Evolutionary conservation across 192 early-diverging fungal species (phyloP).

Genomic region (Backusella macrospora): DNA sequence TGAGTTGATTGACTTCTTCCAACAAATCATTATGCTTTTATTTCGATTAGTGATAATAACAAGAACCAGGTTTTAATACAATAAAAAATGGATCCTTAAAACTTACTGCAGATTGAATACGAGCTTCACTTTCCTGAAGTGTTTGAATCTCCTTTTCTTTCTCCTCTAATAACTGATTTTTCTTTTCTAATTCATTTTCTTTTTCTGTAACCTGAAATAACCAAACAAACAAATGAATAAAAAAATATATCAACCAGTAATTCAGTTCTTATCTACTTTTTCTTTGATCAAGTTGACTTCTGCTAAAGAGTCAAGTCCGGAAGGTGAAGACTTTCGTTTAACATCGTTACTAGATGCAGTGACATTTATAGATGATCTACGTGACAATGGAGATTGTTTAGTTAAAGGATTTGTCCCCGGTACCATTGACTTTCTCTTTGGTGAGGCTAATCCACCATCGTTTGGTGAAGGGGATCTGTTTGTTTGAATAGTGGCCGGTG

Average conservation of each 20-base stretch:
- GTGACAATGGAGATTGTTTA: conserved; percentile 7
- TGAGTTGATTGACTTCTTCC: not conserved
- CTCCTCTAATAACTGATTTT: not conserved
- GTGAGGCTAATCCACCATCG: not conserved
- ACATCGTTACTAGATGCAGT: not conserved
- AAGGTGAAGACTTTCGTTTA: conserved; percentile 11
- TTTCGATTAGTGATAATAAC: not conserved
- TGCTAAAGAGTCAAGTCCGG: conserved; percentile 6
- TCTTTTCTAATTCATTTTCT: not conserved
- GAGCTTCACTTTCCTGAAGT: conserved; percentile 5
- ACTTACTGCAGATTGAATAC: not conserved
- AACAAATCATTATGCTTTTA: not conserved
- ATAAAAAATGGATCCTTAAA: not conserved
- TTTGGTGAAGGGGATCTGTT: not conserved
- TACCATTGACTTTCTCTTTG: conserved; percentile 17
- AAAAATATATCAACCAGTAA: too few relatives aligned
- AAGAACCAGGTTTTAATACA: not conserved
- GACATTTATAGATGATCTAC: conserved; percentile 13
- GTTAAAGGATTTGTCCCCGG: not conserved
- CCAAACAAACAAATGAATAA: not conserved
- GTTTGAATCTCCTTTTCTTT: conserved; percentile 20
- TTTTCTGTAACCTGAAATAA: not conserved
- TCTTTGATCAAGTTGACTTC: conserved; percentile 16
- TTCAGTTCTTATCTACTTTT: not conserved
- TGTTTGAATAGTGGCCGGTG: conserved; percentile 3